Conservation (phyloP, 345 rosid genomes). For the Microthlaspi erraticum region DNA sequence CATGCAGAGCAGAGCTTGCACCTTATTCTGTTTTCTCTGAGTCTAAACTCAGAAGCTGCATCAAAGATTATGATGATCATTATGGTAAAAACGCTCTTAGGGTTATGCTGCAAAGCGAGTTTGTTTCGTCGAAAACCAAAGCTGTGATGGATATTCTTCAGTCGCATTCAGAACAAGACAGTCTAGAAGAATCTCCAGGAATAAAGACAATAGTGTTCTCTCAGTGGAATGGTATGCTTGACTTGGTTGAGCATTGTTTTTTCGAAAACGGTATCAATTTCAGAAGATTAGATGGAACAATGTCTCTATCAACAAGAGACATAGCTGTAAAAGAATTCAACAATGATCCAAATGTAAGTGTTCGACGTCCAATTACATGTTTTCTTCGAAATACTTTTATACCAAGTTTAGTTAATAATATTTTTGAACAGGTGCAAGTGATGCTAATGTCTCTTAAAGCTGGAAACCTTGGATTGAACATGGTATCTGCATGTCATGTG, state of each 20-base stretch:
- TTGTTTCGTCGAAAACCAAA: constrained; percentile 68
- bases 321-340: constrained; percentile 82
- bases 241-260: constrained; percentile 69
- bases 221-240: constrained; percentile 91
- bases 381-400: constrained; percentile 3
- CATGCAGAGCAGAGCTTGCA: constrained; percentile 60
- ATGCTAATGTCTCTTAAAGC: constrained; percentile 96
- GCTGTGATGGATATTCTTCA: constrained; percentile 68
- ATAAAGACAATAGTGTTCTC: constrained; percentile 82
- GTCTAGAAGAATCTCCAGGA: constrained; percentile 46
- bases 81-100: constrained; percentile 35
- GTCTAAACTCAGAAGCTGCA: constrained; percentile 57
- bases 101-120: constrained; percentile 50
- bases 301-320: constrained; percentile 76
- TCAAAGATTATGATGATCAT: constrained; percentile 45
- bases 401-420: not conserved
- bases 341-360: constrained; percentile 61
- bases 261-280: constrained; percentile 52
- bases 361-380: not conserved
- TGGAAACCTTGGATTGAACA: constrained; percentile 92
- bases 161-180: constrained; percentile 44
- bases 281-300: constrained; percentile 91
- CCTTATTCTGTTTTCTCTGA: constrained; percentile 71
- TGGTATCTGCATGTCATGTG: constrained; percentile 94
- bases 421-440: constrained; percentile 58